Base-by-base conservation (phyloP, 257 asterid species). In the Mitragyna speciosa region DNA sequence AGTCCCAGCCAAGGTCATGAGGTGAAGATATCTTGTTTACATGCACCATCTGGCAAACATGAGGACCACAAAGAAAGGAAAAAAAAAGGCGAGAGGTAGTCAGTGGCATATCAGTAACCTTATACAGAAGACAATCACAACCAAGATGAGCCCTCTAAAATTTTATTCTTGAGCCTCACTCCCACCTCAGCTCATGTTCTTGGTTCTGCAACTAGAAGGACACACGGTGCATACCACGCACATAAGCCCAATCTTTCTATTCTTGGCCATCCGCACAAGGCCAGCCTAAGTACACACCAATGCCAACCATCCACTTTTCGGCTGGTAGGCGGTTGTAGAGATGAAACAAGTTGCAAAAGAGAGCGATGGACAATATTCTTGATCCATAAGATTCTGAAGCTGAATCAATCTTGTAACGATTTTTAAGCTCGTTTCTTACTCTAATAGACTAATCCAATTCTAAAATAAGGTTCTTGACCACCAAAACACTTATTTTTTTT, bases 381-480 rank as follows among this genome's bases (percentile, higher is more conserved):
- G 24, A 43, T 71, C 58, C 12, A 10, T 51, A 7, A 45, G 39
- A 12, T n/a, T 24, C 58, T 5, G 5, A 6, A 47, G 33, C 59
- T 24, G 19, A 71, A 51, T 45, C 73, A 45, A 19, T 5, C 24
- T n/a, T 71, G 4, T n/a, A 71, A 10, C 45, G 24, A 45, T 45
- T n/a, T 24, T 71, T 14, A 28, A 16, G 43, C 45, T 48, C 3
- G 28, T 31, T 49, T 73, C 66, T 73, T 16, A 17, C 31, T 47
- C 47, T 30, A 73, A 73, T 73, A 51, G n/a, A 73, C 45, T 51
- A 51, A 49, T 73, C 77, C 63, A 49, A 24, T 51, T 51, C 19
- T 14, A 73, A 30, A 17, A 51, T 28, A 15, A 7, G n/a, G 15
- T 6, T 49, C 4, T 30, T 51, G 30, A 19, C 65, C 30, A 28